A percentile compares a stretch with the other conserved stretches of the same genome.
phyloP scores from a whole-genome alignment of 192 early-diverging fungal species.

The Coemansia sp. region DNA sequence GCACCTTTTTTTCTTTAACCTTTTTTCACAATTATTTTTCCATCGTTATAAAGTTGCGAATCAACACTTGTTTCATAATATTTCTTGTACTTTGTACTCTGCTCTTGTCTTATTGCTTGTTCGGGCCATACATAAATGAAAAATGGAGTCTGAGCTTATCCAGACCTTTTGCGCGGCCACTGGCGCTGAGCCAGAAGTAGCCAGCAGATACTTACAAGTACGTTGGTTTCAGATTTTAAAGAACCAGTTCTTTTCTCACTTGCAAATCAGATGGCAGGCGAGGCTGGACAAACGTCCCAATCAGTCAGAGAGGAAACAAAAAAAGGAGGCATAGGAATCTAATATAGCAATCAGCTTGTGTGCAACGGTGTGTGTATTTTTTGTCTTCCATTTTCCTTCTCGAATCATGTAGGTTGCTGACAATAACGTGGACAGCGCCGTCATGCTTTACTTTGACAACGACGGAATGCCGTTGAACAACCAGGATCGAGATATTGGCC shows the following conservation, averaged over 20 bases:
- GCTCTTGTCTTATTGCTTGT: background rate
- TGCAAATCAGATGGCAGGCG: background rate
- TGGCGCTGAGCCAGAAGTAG: slow-evolving; percentile 69
- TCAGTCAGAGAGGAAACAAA: too few species aligned
- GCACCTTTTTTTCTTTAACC: background rate
- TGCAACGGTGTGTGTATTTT: too few species aligned
- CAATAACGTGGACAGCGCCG: slow-evolving; percentile 71
- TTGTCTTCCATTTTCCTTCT: background rate
- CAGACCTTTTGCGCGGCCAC: slow-evolving; percentile 70
- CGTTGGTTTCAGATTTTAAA: background rate
- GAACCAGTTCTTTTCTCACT: background rate
- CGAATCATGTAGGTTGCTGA: slow-evolving; percentile 64
- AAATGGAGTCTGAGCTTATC: slow-evolving; percentile 42
- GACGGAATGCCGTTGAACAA: slow-evolving; percentile 62
- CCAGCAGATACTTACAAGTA: slow-evolving; percentile 64
- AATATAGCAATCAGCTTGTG: too few species aligned
- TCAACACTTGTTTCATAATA: background rate
- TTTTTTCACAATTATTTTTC: background rate
- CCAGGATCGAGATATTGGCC: slow-evolving; percentile 1
- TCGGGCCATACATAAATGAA: background rate
- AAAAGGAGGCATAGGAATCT: too few species aligned
- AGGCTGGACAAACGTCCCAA: background rate
- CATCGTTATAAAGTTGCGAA: background rate
- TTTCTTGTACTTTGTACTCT: background rate
- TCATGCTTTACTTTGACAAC: slow-evolving; percentile 83